Percentiles rank a stretch among this genome's conserved stretches.
Evolutionary conservation across 192 early-diverging fungal genomes (phyloP).

Genomic region (Entomortierella beljakovae): DNA sequence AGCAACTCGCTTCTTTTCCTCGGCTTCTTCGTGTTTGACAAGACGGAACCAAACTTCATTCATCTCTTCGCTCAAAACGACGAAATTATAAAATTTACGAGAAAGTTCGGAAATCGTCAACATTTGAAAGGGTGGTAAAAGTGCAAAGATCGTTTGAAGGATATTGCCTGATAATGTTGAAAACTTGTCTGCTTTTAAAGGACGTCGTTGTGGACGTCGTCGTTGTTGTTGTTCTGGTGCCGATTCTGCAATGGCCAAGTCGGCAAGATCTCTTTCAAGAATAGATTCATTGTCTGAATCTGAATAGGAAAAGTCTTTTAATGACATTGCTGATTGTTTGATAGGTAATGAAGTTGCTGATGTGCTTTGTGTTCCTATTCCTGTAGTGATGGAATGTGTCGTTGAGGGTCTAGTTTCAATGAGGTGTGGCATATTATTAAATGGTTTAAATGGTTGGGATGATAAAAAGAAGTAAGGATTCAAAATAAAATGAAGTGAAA

Average conservation of each 20-base stretch:
- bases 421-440: slow-evolving; percentile 35
- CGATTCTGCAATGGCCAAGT: neutral
- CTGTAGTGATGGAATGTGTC: slow-evolving; percentile 27
- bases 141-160: slow-evolving; percentile 37
- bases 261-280: neutral
- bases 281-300: slow-evolving; percentile 3
- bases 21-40: slow-evolving; percentile 44
- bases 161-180: slow-evolving; percentile 20
- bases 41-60: slow-evolving; percentile 55
- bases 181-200: slow-evolving; percentile 8
- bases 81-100: slow-evolving; percentile 52
- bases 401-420: slow-evolving; percentile 36
- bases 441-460: neutral
- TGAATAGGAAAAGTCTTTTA: neutral
- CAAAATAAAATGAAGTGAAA: slow-evolving; percentile 5
- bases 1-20: slow-evolving; percentile 42
- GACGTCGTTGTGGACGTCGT: neutral
- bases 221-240: neutral
- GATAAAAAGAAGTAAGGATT: neutral
- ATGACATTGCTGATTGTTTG: neutral
- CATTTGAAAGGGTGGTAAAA: slow-evolving; percentile 47
- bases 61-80: slow-evolving; percentile 45
- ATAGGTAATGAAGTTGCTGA: neutral
- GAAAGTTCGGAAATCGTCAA: slow-evolving; percentile 50
- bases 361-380: slow-evolving; percentile 31